Conservation (phyloP, 2,329 filamentous ascomycete species). For the Monosporascus cannonballus region DNA sequence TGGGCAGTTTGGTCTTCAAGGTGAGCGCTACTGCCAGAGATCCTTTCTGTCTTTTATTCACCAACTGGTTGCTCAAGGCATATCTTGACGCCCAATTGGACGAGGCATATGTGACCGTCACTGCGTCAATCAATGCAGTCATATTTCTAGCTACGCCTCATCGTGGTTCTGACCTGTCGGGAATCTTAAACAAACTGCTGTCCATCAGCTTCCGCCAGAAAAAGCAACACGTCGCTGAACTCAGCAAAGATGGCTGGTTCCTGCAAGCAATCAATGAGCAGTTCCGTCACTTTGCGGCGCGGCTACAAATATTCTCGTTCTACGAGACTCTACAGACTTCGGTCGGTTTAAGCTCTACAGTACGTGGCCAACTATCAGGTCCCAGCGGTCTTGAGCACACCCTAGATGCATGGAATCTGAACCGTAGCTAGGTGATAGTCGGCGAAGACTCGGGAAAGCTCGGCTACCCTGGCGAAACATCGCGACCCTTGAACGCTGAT, state of each 20-base stretch:
- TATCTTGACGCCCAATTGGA: constrained; percentile 6
- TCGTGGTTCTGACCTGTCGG: constrained; percentile 3
- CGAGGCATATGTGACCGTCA: neutral
- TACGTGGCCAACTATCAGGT: too few relatives aligned
- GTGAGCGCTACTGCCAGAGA: too few relatives aligned
- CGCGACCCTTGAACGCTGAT: constrained; percentile 3
- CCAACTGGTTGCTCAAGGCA: neutral
- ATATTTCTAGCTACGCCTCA: constrained; percentile 7
- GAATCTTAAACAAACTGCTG: constrained; percentile 2
- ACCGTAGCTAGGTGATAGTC: neutral
- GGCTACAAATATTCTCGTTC: constrained; percentile 8
- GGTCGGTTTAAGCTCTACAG: constrained; percentile 1
- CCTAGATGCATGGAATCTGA: neutral
- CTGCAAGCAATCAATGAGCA: constrained; percentile 7
- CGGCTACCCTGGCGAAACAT: constrained; percentile 6
- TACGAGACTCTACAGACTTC: constrained; percentile 7
- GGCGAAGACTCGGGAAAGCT: constrained; percentile 5
- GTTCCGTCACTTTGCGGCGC: constrained; percentile 5
- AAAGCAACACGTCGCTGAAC: constrained; percentile 6
- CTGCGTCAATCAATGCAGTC: constrained; percentile 1
- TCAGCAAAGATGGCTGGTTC: constrained; percentile 1
- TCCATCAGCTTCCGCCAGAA: constrained; percentile 4
- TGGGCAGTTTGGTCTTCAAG: constrained; percentile 10
- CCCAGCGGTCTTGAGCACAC: too few relatives aligned
- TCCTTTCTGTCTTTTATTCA: too few relatives aligned